These are phyloP conservation scores for Chaetomium tenue DNA, from an alignment of 495 filamentous ascomycete genomes.

Conservation along the genomic window DNA sequence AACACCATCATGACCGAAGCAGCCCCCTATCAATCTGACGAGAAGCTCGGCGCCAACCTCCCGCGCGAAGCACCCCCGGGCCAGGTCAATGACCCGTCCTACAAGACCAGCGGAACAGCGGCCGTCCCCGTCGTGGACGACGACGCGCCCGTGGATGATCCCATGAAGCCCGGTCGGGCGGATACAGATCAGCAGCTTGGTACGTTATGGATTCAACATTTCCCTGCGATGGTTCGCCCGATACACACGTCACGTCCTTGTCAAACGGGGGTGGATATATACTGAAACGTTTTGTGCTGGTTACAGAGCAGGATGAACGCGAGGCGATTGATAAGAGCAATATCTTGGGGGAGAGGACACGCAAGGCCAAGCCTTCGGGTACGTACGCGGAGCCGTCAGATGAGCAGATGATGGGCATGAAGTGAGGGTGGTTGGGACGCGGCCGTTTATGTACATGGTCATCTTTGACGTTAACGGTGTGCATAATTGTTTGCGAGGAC, in stretches of 20 bases:
- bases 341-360: conserved; percentile 49
- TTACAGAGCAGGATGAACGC: conserved; percentile 49
- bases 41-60: conserved; percentile 29
- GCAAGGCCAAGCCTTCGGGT: conserved; percentile 48
- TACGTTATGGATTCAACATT: conserved; percentile 40
- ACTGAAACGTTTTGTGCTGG: not conserved
- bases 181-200: conserved; percentile 54
- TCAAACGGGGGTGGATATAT: too few species aligned
- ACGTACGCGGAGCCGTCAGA: conserved; percentile 54
- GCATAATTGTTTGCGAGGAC: not conserved
- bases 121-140: conserved; percentile 55
- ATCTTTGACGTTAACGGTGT: not conserved
- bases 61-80: conserved; percentile 24
- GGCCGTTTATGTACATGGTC: not conserved
- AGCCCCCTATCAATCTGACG: conserved; percentile 26
- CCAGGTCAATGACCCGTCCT: conserved; percentile 36
- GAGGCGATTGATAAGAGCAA: conserved; percentile 55
- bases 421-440: not conserved
- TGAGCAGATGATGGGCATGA: conserved; percentile 43
- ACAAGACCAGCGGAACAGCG: conserved; percentile 39
- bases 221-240: too few species aligned
- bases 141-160: conserved; percentile 49
- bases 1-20: conserved; percentile 34
- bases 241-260: too few species aligned
- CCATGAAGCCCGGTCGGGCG: conserved; percentile 42